phyloP scores from a whole-genome alignment of 768 basidiomycete species.

The Lactarius sanguifluus region DNA sequence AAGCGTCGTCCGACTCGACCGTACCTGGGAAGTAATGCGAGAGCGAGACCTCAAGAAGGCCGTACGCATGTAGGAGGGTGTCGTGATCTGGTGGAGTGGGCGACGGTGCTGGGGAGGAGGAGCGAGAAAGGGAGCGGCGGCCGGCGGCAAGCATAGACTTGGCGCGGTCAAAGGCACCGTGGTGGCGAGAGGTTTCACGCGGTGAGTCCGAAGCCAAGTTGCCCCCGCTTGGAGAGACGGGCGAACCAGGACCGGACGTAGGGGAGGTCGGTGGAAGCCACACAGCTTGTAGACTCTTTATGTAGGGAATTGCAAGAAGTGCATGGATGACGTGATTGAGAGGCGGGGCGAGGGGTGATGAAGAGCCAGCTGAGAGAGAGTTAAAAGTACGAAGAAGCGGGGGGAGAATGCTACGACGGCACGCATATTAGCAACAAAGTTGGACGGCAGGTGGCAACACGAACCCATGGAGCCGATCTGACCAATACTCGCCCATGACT shows the following conservation, averaged over 20 bases:
- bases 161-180: conserved; percentile 52
- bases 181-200: conserved; percentile 31
- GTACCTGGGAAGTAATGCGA: conserved; percentile 65
- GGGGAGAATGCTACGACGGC: conserved; percentile 46
- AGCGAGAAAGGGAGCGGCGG: conserved; percentile 43
- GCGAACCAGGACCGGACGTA: conserved; percentile 37
- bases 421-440: conserved; percentile 9
- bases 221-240: conserved; percentile 30
- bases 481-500: conserved; percentile 76
- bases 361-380: conserved; percentile 58
- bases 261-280: conserved; percentile 59
- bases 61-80: conserved; percentile 61
- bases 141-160: conserved; percentile 53
- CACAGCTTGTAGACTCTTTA: conserved; percentile 49
- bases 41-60: conserved; percentile 61
- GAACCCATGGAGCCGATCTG: conserved; percentile 66
- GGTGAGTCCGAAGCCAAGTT: conserved; percentile 23
- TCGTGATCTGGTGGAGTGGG: conserved; percentile 41
- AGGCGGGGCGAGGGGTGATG: conserved; percentile 66
- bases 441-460: neutral
- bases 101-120: conserved; percentile 47
- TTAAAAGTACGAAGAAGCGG: conserved; percentile 72
- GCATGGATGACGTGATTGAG: conserved; percentile 79
- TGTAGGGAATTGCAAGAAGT: conserved; percentile 75
- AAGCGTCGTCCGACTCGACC: conserved; percentile 60